Evolutionary conservation across 257 asterid species (phyloP).

Genomic region (Forsythia viridissima): DNA sequence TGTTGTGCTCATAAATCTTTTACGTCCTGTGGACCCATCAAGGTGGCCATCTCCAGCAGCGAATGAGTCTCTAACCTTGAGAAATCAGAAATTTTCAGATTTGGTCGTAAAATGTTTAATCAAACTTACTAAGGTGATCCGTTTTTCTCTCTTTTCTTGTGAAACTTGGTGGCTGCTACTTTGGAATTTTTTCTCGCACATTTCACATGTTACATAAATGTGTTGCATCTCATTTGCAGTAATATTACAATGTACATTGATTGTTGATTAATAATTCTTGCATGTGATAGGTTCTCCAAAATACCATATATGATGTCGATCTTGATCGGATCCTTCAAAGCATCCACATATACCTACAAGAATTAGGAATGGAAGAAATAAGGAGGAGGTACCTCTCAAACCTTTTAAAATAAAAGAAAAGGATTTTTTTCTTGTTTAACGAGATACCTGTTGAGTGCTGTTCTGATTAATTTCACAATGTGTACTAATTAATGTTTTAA

Average conservation of each 20-base stretch:
- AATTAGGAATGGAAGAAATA: constrained; percentile 96
- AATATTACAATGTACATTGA: not conserved
- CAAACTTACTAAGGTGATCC: constrained; percentile 88
- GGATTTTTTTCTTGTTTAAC: constrained; percentile 13
- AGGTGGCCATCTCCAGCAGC: constrained; percentile 94
- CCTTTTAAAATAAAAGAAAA: not conserved
- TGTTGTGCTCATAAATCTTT: constrained; percentile 83
- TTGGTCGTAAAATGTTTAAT: constrained; percentile 97
- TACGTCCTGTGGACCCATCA: constrained; percentile 93
- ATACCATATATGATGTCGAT: constrained; percentile 86
- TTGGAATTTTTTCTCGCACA: not conserved
- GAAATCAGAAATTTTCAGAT: constrained; percentile 97
- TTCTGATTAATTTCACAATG: not conserved
- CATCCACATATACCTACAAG: constrained; percentile 93
- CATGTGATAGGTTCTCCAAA: constrained; percentile 80
- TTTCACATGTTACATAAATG: constrained; percentile 1
- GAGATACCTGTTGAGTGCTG: not conserved
- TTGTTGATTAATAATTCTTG: constrained; percentile 13
- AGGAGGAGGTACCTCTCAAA: constrained; percentile 66
- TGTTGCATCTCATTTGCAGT: not conserved
- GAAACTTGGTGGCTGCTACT: not conserved
- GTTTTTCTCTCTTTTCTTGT: constrained; percentile 8
- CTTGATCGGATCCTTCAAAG: constrained; percentile 97
- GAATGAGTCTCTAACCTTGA: constrained; percentile 63
- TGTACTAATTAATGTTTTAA: constrained; percentile 9